Percentiles rank a stretch among this genome's conserved stretches.
Conservation (phyloP, 2,329 filamentous ascomycete genomes). For the Diaporthe ampelina region DNA sequence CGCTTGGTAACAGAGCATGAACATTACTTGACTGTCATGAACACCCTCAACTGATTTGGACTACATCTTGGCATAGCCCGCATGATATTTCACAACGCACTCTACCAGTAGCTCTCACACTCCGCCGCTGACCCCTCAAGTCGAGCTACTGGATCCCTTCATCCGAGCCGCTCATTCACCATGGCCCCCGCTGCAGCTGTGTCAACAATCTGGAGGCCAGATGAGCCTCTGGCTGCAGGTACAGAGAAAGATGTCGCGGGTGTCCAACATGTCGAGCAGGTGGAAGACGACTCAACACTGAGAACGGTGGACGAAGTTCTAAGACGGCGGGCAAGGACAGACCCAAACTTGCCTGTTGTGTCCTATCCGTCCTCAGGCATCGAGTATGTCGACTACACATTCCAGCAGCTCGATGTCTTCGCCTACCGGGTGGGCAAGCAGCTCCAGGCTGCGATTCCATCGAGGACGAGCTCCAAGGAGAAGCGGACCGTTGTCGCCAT, state of each 20-base stretch:
- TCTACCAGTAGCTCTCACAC: neutral
- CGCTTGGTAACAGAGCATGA: neutral
- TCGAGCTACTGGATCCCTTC: neutral
- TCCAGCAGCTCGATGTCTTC: constrained; percentile 60
- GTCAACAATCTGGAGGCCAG: constrained; percentile 11
- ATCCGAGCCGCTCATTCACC: neutral
- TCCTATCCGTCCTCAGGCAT: constrained; percentile 60
- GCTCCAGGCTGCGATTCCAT: constrained; percentile 41
- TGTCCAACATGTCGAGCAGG: constrained; percentile 7
- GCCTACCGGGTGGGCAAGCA: constrained; percentile 48
- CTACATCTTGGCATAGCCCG: neutral
- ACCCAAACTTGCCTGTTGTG: constrained; percentile 54
- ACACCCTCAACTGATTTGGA: neutral
- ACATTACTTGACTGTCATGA: neutral
- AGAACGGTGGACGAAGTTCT: constrained; percentile 56
- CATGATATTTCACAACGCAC: neutral
- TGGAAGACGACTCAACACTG: constrained; percentile 35
- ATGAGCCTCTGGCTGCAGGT: neutral
- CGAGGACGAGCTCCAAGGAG: constrained; percentile 40
- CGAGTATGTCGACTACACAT: constrained; percentile 61
- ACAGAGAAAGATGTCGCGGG: neutral
- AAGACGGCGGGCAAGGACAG: constrained; percentile 51
- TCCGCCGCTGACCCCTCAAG: neutral
- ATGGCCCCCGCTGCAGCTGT: constrained; percentile 24
- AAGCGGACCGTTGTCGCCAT: constrained; percentile 59